A percentile compares a stretch with the other conserved stretches of the same genome.
These are phyloP conservation scores for Naganishia liquefaciens DNA, from an alignment of 1,284 basidiomycete species.

Conservation along the genomic window DNA sequence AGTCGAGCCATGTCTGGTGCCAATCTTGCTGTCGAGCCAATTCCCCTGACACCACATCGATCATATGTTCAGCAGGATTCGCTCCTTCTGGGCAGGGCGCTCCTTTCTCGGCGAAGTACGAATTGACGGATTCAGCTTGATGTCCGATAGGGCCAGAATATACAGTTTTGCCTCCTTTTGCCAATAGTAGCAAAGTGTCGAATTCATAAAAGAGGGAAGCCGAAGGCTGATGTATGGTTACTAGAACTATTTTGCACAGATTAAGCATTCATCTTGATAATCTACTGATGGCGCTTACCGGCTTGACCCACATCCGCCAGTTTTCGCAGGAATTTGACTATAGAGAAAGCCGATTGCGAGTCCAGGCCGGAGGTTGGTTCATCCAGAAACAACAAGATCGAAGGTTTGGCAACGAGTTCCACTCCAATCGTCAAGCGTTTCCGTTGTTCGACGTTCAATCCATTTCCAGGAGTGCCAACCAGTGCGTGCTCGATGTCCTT, in stretches of 20 bases:
- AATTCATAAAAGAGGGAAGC: slow-evolving; percentile 50
- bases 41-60: slow-evolving; percentile 43
- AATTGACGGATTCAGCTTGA: slow-evolving; percentile 53
- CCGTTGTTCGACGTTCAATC: slow-evolving; percentile 57
- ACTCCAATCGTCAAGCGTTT: slow-evolving; percentile 62
- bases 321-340: slow-evolving; percentile 61
- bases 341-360: slow-evolving; percentile 61
- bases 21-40: slow-evolving; percentile 61
- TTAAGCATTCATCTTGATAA: slow-evolving; percentile 59
- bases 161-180: slow-evolving; percentile 56
- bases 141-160: slow-evolving; percentile 53
- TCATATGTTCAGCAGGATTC: slow-evolving; percentile 56
- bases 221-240: slow-evolving; percentile 47
- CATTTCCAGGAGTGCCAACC: slow-evolving; percentile 55
- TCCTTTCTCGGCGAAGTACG: slow-evolving; percentile 56
- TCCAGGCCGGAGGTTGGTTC: slow-evolving; percentile 59
- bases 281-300: slow-evolving; percentile 49
- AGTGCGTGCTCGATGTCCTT: slow-evolving; percentile 58
- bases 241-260: slow-evolving; percentile 61
- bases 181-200: slow-evolving; percentile 57
- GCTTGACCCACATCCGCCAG: slow-evolving; percentile 77
- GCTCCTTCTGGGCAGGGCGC: slow-evolving; percentile 49
- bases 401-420: slow-evolving; percentile 70
- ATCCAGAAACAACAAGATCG: slow-evolving; percentile 52
- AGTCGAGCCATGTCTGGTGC: slow-evolving; percentile 68